phyloP scores from a whole-genome alignment of 1,284 basidiomycete genomes.

The Cutaneotrichosporon sp. region DNA sequence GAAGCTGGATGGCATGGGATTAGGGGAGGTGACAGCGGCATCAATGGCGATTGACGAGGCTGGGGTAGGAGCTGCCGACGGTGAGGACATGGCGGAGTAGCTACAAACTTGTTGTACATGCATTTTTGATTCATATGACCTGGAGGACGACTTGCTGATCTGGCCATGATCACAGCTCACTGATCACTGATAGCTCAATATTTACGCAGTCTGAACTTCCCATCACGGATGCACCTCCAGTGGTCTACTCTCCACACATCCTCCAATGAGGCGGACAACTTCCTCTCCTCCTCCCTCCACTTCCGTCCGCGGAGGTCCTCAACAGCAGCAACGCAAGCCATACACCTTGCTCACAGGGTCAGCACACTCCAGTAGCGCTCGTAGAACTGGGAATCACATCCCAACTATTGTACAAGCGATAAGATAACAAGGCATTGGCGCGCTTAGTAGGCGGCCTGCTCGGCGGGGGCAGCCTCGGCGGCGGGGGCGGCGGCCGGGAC shows the following conservation, averaged over 20 bases:
- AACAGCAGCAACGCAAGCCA: no score
- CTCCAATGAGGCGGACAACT: neutral
- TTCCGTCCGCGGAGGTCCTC: no score
- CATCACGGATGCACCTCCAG: neutral
- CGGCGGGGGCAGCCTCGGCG: constrained; percentile 10
- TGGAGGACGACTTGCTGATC: no score
- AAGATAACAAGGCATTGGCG: neutral
- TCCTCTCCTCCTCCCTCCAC: no score
- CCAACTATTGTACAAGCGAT: constrained; percentile 4
- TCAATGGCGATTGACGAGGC: neutral
- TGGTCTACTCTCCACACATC: neutral
- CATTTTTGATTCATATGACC: no score
- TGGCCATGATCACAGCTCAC: no score
- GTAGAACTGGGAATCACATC: constrained; percentile 1
- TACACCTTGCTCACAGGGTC: no score
- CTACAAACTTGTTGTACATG: no score
- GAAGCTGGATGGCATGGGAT: constrained; percentile 31
- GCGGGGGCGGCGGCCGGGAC: constrained; percentile 22
- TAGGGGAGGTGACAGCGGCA: constrained; percentile 9
- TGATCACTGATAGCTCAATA: no score
- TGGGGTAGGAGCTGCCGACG: no score
- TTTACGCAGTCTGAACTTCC: no score
- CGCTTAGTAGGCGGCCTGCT: constrained; percentile 10
- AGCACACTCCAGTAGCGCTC: neutral
- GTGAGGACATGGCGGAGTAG: constrained; percentile 1